Conservation (phyloP, 169 alveolate genomes). For the Neospora caninum region DNA sequence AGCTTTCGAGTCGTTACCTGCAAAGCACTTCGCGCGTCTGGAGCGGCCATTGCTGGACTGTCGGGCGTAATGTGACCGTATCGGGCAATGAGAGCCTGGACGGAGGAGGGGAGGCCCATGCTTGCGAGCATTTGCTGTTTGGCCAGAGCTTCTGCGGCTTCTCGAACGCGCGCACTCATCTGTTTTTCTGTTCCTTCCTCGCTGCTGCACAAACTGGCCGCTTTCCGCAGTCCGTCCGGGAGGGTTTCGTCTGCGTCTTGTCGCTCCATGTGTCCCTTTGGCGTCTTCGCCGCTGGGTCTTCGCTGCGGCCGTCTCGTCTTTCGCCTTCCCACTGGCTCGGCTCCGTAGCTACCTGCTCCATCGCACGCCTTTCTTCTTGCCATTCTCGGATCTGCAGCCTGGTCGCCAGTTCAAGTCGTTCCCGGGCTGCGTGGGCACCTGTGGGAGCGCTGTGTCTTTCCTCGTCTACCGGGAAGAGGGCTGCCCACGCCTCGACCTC, state of each 20-base stretch:
- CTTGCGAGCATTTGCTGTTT: neutral
- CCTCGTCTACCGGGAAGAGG: neutral
- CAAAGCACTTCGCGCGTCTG: neutral
- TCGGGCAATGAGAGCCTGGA: neutral
- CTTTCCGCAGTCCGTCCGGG: neutral
- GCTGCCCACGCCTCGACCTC: constrained; percentile 41
- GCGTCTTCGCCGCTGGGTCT: neutral
- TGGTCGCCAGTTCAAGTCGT: constrained; percentile 1
- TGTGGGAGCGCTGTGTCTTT: neutral
- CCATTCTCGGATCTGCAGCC: constrained; percentile 36
- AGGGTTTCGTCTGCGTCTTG: neutral
- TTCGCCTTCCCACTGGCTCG: neutral
- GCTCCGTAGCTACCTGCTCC: neutral
- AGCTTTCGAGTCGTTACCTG: neutral
- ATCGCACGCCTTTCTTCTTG: constrained; percentile 4
- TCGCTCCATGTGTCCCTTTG: neutral
- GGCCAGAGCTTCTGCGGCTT: constrained; percentile 14
- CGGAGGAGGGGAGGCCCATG: neutral
- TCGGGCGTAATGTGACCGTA: constrained; percentile 24
- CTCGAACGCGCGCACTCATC: constrained; percentile 3
- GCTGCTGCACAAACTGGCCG: neutral
- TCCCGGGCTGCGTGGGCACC: constrained; percentile 2
- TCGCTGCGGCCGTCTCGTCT: neutral
- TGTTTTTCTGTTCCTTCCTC: neutral
- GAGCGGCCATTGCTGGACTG: neutral